Base-by-base conservation (phyloP, 1,284 basidiomycete genomes). In the Cystobasidium sp. region DNA sequence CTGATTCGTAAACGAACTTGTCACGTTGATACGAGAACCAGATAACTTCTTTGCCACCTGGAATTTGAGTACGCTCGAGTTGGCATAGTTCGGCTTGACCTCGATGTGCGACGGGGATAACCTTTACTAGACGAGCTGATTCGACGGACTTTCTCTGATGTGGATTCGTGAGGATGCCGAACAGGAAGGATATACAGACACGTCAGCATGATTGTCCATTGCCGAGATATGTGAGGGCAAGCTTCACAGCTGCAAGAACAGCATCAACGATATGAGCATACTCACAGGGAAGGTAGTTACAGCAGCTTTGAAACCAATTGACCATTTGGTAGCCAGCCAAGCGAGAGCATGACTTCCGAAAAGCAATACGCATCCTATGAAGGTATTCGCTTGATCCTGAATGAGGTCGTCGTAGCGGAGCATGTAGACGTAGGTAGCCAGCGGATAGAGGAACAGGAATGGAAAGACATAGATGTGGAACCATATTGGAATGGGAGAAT, bases 11-110 rank as follows among this genome's bases (percentile, higher is more conserved):
- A 70, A 93, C 88, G 82, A 97, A 99, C 63, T 93, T 94, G 84
- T 99, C 96, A 69, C 92, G 90, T 83, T 99, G 95, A 83, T 98
- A 99, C 82, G 87, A 91, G 86, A 99, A 98, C 18, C 90, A 92
- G 82, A 91, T 92, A 0, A 89, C 88, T 65, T 86, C 84, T 58
- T 66, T 72, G 75, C 83, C 84, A 78, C 88, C 87, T 71, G 56
- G 39, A 58, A 68, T 64, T 82, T 82, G 68, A 79, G 67, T 72
- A 77, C 31, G 41, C 12, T 52, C 20, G n/a, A 99, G 84, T 1
- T 86, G 84, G 0, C 97, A 93, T 68, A 99, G 94, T 77, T 96
- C 94, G 37, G 93, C 94, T 78, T 91, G 88, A 24, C 97, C 96
- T 74, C 92, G 90, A 82, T 97, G 94, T 31, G 88, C 85, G 66